phyloP scores from a whole-genome alignment of 176 grass and related monocot genomes.

The Hyparrhenia diplandra region DNA sequence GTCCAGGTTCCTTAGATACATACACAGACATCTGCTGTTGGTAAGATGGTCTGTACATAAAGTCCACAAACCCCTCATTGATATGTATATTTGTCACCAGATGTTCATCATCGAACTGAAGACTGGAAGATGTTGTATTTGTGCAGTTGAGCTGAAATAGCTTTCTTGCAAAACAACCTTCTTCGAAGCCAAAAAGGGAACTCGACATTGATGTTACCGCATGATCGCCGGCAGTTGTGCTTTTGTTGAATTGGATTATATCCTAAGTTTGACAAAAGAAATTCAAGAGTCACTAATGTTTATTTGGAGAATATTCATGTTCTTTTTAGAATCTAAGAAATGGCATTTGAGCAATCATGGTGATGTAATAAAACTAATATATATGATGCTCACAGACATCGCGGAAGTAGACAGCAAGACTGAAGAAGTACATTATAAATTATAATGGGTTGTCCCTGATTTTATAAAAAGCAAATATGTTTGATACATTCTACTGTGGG shows the following conservation, averaged over 20 bases:
- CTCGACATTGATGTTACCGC: neutral
- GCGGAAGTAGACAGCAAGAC: neutral
- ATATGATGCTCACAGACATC: neutral
- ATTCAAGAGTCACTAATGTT: neutral
- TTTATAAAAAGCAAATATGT: no score
- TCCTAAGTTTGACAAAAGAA: neutral
- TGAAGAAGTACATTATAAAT: neutral
- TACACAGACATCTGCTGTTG: neutral
- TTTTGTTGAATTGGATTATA: neutral
- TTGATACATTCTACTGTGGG: no score
- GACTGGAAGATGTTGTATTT: neutral
- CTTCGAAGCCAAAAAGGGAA: neutral
- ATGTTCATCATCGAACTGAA: neutral
- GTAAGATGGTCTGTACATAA: neutral
- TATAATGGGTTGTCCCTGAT: no score
- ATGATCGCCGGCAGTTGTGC: neutral
- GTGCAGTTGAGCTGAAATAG: neutral
- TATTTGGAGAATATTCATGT: neutral
- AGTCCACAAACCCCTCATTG: neutral
- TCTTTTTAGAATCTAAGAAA: neutral
- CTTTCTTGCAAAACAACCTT: neutral
- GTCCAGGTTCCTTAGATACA: no score
- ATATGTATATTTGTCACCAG: neutral
- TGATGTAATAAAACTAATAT: neutral
- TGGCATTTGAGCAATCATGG: neutral